Percentiles rank a stretch among this genome's conserved stretches.
These are phyloP conservation scores for Aspergillus sclerotiicarbonarius DNA, from an alignment of 495 filamentous ascomycete species.

Conservation along the genomic window DNA sequence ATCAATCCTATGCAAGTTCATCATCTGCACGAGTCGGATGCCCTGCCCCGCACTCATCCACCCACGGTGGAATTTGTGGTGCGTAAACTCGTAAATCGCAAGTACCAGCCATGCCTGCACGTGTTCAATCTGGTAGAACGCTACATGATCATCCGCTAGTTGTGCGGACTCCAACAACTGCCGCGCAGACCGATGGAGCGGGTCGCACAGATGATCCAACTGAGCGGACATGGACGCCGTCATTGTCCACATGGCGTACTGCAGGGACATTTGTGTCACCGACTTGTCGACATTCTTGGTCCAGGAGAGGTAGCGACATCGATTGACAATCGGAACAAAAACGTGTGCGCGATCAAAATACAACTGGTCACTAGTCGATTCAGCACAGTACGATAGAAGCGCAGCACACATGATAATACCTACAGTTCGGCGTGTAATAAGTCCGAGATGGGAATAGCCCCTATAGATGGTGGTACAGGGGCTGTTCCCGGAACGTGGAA, in stretches of 20 bases:
- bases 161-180: constrained; percentile 29
- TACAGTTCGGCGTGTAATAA: neutral
- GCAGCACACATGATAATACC: neutral
- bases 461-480: neutral
- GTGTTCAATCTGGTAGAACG: constrained; percentile 28
- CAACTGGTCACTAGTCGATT: constrained; percentile 41
- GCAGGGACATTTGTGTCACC: constrained; percentile 34
- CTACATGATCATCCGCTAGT: neutral
- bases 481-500: neutral
- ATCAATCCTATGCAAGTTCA: constrained; percentile 44
- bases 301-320: constrained; percentile 27
- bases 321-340: constrained; percentile 47
- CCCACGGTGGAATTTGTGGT: constrained; percentile 34
- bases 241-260: constrained; percentile 53
- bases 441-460: neutral
- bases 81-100: constrained; percentile 45
- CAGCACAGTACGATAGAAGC: neutral
- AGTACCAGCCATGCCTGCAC: constrained; percentile 51
- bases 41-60: constrained; percentile 49
- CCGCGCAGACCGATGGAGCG: constrained; percentile 41
- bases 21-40: constrained; percentile 48
- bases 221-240: constrained; percentile 48
- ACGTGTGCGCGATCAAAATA: constrained; percentile 53
- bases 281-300: constrained; percentile 13
- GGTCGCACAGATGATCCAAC: constrained; percentile 37